Evolutionary conservation across 495 filamentous ascomycete genomes (phyloP).

Genomic region (Aspergillus affinis): DNA sequence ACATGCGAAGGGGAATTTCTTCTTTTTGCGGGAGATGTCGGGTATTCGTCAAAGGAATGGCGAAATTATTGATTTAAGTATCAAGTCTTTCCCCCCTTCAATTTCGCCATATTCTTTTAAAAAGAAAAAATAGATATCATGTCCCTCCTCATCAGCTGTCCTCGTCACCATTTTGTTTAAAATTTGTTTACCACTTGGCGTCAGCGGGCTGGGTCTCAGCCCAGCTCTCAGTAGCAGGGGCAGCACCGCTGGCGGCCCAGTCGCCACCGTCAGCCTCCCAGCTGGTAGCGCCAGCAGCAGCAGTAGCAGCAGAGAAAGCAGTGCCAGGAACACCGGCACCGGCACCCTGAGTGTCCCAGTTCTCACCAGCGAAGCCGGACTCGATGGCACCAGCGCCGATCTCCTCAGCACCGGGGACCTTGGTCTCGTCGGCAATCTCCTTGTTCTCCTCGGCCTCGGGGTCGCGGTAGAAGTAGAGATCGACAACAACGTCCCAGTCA

Average conservation of each 20-base stretch:
- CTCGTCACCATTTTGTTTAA: conserved; percentile 21
- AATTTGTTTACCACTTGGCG: conserved; percentile 63
- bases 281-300: conserved; percentile 60
- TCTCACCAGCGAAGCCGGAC: conserved; percentile 69
- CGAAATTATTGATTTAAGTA: conserved; percentile 11
- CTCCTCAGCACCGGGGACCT: conserved; percentile 78
- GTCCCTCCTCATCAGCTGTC: conserved; percentile 36
- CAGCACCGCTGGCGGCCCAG: conserved; percentile 64
- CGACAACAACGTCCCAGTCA: conserved; percentile 98
- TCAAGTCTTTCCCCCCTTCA: conserved; percentile 21
- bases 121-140: conserved; percentile 25
- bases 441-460: conserved; percentile 98
- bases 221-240: conserved; percentile 64
- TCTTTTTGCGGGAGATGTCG: conserved; percentile 10
- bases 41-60: conserved; percentile 21
- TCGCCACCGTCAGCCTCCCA: conserved; percentile 82
- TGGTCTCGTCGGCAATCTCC: conserved; percentile 69
- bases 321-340: conserved; percentile 57
- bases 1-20: conserved; percentile 45
- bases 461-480: conserved; percentile 99
- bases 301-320: conserved; percentile 61
- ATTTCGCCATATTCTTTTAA: conserved; percentile 12
- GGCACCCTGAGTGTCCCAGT: conserved; percentile 57
- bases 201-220: conserved; percentile 57
- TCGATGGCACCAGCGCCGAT: conserved; percentile 77